phyloP scores from a whole-genome alignment of 1,284 basidiomycete species.

The Pyrrhoderma noxium region DNA sequence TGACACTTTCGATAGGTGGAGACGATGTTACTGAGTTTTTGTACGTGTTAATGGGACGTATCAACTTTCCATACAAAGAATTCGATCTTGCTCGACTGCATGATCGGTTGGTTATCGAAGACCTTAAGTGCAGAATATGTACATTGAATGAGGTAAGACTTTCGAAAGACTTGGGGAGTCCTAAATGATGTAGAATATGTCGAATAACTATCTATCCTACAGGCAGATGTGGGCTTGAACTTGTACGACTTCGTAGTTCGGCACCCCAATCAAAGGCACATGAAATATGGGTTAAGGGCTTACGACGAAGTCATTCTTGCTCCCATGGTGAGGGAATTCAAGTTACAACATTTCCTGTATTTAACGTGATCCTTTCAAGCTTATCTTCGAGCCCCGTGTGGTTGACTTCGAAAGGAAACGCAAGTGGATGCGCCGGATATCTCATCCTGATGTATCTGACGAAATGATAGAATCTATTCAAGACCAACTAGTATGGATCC shows the following conservation, averaged over 20 bases:
- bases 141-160: slow-evolving; percentile 74
- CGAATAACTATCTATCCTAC: too few relatives aligned
- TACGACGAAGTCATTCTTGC: slow-evolving; percentile 97
- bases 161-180: background rate
- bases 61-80: slow-evolving; percentile 85
- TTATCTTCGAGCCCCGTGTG: slow-evolving; percentile 87
- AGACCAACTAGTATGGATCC: slow-evolving; percentile 55
- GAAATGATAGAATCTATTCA: slow-evolving; percentile 60
- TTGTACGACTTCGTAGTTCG: slow-evolving; percentile 86
- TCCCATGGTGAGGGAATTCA: slow-evolving; percentile 64
- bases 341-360: background rate
- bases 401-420: slow-evolving; percentile 84
- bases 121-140: slow-evolving; percentile 76
- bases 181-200: slow-evolving; percentile 39
- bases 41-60: slow-evolving; percentile 71
- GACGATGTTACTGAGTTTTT: slow-evolving; percentile 92
- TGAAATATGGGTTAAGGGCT: slow-evolving; percentile 85
- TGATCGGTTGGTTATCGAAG: slow-evolving; percentile 87
- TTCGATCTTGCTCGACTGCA: slow-evolving; percentile 68
- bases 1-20: slow-evolving; percentile 84
- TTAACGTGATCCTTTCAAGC: slow-evolving; percentile 36
- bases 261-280: slow-evolving; percentile 64
- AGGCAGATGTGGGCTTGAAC: slow-evolving; percentile 85
- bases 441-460: slow-evolving; percentile 55
- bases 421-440: slow-evolving; percentile 39